These are phyloP conservation scores for Themeda triandra DNA, from an alignment of 176 grass and related monocot species.

Conservation along the genomic window DNA sequence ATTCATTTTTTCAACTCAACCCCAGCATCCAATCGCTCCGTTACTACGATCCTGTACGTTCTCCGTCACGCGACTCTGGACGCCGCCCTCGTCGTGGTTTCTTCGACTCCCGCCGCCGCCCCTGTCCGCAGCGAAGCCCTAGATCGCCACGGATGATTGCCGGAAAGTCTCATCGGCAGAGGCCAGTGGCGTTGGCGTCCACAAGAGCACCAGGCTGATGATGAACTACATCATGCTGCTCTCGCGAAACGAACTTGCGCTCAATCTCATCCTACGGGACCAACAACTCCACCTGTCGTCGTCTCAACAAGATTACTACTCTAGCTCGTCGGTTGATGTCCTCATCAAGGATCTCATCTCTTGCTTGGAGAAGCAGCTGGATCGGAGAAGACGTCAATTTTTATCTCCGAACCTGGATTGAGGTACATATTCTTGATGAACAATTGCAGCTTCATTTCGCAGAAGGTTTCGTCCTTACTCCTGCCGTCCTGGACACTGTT, in stretches of 20 bases:
- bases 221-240: slow-evolving; percentile 10
- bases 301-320: neutral
- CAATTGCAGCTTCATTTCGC: neutral
- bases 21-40: no score
- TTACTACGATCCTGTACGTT: no score
- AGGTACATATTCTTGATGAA: slow-evolving; percentile 18
- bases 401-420: neutral
- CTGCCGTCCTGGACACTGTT: neutral
- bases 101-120: no score
- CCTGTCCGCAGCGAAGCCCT: no score
- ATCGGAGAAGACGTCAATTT: neutral
- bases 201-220: neutral
- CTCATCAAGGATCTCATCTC: neutral
- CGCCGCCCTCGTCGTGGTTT: no score
- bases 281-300: neutral
- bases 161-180: neutral
- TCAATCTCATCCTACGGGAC: neutral
- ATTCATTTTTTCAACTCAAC: no score
- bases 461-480: neutral
- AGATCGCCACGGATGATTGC: neutral
- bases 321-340: neutral
- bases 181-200: neutral
- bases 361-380: neutral
- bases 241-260: neutral
- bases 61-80: no score